These are phyloP conservation scores for Xylaria castorea DNA, from an alignment of 495 filamentous ascomycete genomes.

Conservation along the genomic window DNA sequence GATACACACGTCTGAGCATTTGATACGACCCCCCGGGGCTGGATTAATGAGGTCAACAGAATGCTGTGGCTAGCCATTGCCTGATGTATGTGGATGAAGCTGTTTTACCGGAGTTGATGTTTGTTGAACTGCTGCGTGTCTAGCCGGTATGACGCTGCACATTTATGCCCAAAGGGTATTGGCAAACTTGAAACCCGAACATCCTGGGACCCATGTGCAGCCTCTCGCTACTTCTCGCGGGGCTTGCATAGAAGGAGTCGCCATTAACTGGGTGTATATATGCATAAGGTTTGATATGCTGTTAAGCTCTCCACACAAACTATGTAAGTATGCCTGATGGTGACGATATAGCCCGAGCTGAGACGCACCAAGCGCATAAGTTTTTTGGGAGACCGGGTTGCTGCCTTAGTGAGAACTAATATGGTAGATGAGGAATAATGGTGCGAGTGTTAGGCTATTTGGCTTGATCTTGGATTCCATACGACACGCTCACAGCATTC, in stretches of 20 bases:
- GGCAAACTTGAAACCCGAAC: background rate
- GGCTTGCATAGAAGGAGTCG: background rate
- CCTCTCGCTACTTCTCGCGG: background rate
- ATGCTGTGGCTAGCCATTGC: background rate
- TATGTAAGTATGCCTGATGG: background rate
- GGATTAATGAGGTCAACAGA: background rate
- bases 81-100: background rate
- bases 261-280: background rate
- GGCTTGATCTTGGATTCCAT: background rate
- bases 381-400: background rate
- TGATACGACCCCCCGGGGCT: background rate
- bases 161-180: background rate
- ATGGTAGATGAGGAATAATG: background rate
- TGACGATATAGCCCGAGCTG: background rate
- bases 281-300: background rate
- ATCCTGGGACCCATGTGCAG: background rate
- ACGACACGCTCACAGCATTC: background rate
- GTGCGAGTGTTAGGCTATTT: background rate
- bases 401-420: background rate
- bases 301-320: background rate
- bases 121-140: background rate
- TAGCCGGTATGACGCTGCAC: background rate
- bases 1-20: background rate
- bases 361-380: background rate
- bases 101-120: background rate